These are phyloP conservation scores for Colletotrichum lini DNA, from an alignment of 2,329 filamentous ascomycete species.

Conservation along the genomic window DNA sequence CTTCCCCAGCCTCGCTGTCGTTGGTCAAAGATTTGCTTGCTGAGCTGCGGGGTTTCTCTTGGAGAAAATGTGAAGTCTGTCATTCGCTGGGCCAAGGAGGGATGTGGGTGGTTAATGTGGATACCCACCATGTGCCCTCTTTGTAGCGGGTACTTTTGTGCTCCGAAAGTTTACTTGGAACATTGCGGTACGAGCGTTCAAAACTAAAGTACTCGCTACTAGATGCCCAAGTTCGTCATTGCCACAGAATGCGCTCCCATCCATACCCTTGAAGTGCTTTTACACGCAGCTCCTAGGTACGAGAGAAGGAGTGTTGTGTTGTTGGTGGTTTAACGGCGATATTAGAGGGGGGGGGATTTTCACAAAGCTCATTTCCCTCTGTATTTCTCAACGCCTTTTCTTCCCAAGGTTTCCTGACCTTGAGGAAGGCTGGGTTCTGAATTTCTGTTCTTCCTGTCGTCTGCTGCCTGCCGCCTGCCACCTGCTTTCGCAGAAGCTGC, in stretches of 20 bases:
- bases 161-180: too few relatives aligned
- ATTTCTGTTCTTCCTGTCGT: too few relatives aligned
- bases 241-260: slow-evolving; percentile 10
- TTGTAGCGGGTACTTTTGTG: not conserved
- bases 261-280: slow-evolving; percentile 20
- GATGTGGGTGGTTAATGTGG: slow-evolving; percentile 26
- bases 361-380: not conserved
- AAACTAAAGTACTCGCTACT: slow-evolving; percentile 7
- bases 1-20: slow-evolving; percentile 35
- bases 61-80: slow-evolving; percentile 35
- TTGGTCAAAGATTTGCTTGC: slow-evolving; percentile 42
- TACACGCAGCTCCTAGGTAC: too few relatives aligned
- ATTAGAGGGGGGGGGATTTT: too few relatives aligned
- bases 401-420: not conserved
- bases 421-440: not conserved
- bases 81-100: slow-evolving; percentile 22
- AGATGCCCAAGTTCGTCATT: not conserved
- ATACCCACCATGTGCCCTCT: not conserved
- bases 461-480: slow-evolving; percentile 9
- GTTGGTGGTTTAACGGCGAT: not conserved
- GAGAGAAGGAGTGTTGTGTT: not conserved
- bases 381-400: slow-evolving; percentile 5
- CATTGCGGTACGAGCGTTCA: not conserved
- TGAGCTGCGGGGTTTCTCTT: slow-evolving; percentile 42
- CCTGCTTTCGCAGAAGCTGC: slow-evolving; percentile 5